A percentile compares a stretch with the other conserved stretches of the same genome.
phyloP scores from a whole-genome alignment of 805 yeast species.

The Saccharomycopsis sp. region DNA sequence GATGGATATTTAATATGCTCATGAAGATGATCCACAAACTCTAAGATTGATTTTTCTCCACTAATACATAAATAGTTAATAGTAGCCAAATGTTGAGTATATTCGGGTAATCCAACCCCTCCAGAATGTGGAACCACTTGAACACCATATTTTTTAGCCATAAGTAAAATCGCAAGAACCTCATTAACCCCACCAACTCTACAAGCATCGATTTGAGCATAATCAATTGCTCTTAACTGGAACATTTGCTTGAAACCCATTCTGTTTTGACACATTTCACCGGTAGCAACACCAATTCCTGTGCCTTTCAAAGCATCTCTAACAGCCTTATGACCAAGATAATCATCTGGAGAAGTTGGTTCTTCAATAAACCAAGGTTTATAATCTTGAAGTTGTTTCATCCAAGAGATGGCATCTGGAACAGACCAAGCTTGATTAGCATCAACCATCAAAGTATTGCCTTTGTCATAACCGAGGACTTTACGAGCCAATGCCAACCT shows the following conservation, averaged over 20 bases:
- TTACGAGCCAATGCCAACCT: conserved; percentile 30
- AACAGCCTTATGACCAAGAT: conserved; percentile 25
- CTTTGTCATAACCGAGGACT: conserved; percentile 29
- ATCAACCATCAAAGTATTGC: conserved; percentile 25
- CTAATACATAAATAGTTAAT: conserved; percentile 24
- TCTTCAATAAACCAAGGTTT: conserved; percentile 29
- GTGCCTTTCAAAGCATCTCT: conserved; percentile 23
- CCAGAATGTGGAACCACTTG: conserved; percentile 29
- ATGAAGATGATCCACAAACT: conserved; percentile 25
- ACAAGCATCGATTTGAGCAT: conserved; percentile 26
- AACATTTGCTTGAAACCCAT: conserved; percentile 26
- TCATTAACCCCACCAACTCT: conserved; percentile 28
- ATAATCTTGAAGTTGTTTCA: conserved; percentile 23
- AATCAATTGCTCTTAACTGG: conserved; percentile 24
- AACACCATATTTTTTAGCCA: conserved; percentile 26
- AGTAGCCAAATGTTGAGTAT: conserved; percentile 27
- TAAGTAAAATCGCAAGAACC: conserved; percentile 24
- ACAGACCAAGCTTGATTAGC: conserved; percentile 29
- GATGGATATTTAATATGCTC: conserved; percentile 25
- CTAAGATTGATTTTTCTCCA: conserved; percentile 25
- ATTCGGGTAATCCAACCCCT: conserved; percentile 28
- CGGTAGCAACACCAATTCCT: conserved; percentile 27
- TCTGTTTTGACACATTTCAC: conserved; percentile 28
- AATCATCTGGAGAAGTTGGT: conserved; percentile 28
- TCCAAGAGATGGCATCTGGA: conserved; percentile 26